These are phyloP conservation scores for Gelatoporia subvermispora DNA, from an alignment of 768 basidiomycete species.

Conservation along the genomic window DNA sequence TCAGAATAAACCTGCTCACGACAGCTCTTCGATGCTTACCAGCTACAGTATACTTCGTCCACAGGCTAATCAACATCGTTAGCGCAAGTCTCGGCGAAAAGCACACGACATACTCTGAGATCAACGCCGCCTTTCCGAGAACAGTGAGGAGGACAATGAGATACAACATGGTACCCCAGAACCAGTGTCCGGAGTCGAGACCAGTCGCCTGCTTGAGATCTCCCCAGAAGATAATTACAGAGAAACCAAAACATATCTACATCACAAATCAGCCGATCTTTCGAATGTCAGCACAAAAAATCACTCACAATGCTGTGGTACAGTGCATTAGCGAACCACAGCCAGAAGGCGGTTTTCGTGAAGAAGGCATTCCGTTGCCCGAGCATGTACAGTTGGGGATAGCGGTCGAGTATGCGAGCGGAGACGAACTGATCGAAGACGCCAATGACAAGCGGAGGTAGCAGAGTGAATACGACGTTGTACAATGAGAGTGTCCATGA, in stretches of 20 bases:
- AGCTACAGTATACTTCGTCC: slow-evolving; percentile 98
- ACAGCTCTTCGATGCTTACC: too few relatives aligned
- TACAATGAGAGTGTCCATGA: slow-evolving; percentile 98
- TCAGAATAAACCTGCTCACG: too few relatives aligned
- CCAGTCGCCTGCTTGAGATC: slow-evolving; percentile 81
- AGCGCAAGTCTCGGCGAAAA: background rate
- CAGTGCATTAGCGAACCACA: slow-evolving; percentile 85
- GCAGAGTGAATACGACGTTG: slow-evolving; percentile 92
- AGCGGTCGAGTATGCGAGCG: slow-evolving; percentile 91
- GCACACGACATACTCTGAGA: slow-evolving; percentile 83
- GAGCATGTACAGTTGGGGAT: slow-evolving; percentile 92
- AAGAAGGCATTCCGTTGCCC: slow-evolving; percentile 96
- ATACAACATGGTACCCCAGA: slow-evolving; percentile 97
- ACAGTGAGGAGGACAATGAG: slow-evolving; percentile 91
- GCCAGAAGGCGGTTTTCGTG: slow-evolving; percentile 85
- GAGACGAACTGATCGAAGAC: slow-evolving; percentile 99
- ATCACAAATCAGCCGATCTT: slow-evolving; percentile 1
- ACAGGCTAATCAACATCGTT: slow-evolving; percentile 53
- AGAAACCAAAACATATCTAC: slow-evolving; percentile 84
- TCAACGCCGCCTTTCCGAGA: slow-evolving; percentile 92
- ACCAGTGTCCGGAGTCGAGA: slow-evolving; percentile 91
- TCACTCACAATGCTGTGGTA: slow-evolving; percentile 80
- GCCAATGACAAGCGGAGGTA: slow-evolving; percentile 96
- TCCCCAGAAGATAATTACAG: slow-evolving; percentile 88
- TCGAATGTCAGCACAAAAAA: background rate